Conservation (phyloP, 148 eudicot genomes). For the Fagopyrum tataricum region DNA sequence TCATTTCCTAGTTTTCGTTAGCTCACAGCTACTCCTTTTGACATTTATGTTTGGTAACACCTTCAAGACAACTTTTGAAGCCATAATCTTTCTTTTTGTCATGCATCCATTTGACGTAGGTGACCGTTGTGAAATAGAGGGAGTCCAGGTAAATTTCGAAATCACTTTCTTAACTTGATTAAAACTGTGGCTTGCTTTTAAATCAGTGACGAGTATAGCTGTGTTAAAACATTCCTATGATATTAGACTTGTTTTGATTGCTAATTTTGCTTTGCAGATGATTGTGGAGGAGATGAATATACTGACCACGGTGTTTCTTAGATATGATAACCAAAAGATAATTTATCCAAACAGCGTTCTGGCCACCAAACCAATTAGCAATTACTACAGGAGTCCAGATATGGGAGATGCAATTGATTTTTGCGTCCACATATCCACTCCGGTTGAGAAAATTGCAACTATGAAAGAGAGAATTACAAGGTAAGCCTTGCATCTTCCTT, state of each 20-base stretch:
- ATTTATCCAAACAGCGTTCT: constrained; percentile 67
- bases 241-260: background rate
- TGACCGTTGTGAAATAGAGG: constrained; percentile 59
- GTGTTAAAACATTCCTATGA: too few species aligned
- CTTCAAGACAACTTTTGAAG: constrained; percentile 79
- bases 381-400: constrained; percentile 77
- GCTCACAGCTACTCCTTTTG: constrained; percentile 54
- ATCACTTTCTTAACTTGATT: background rate
- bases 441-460: constrained; percentile 44
- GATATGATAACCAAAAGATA: constrained; percentile 67
- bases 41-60: constrained; percentile 65
- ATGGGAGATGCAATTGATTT: constrained; percentile 76
- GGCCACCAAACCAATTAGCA: constrained; percentile 64
- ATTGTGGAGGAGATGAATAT: constrained; percentile 83
- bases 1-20: constrained; percentile 53
- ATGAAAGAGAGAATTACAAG: constrained; percentile 70
- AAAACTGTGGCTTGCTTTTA: too few species aligned
- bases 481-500: constrained; percentile 18
- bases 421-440: constrained; percentile 58
- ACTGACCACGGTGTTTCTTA: constrained; percentile 61
- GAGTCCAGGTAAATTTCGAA: constrained; percentile 45
- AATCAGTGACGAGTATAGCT: too few species aligned
- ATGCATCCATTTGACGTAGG: constrained; percentile 65
- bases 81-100: constrained; percentile 72
- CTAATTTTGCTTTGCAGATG: constrained; percentile 34